Evolutionary conservation across 208 protist genomes (phyloP).

Genomic region (Trypanosoma mega): DNA sequence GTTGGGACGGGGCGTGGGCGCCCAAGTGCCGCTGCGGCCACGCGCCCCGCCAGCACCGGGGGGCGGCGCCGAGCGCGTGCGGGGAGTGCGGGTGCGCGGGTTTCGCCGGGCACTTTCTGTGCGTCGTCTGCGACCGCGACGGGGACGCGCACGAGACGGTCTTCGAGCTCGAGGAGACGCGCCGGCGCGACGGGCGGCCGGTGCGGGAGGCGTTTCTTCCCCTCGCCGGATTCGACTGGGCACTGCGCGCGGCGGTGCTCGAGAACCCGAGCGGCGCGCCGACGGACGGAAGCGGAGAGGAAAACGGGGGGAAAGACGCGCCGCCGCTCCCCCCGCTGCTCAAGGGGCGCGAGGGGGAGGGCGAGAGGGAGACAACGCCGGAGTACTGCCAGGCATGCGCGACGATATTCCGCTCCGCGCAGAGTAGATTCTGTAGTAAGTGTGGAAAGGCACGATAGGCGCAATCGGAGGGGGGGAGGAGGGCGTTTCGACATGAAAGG

Average conservation of each 20-base stretch:
- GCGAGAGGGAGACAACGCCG: neutral
- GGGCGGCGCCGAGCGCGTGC: constrained; percentile 28
- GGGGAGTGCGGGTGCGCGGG: constrained; percentile 45
- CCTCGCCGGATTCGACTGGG: constrained; percentile 60
- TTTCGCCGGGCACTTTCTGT: constrained; percentile 69
- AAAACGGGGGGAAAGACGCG: neutral
- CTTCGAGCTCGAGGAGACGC: constrained; percentile 69
- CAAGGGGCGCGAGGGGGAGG: constrained; percentile 11
- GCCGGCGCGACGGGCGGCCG: constrained; percentile 33
- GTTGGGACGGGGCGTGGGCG: constrained; percentile 70
- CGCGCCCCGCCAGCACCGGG: constrained; percentile 52
- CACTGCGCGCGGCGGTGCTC: constrained; percentile 63
- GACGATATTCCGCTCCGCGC: constrained; percentile 38
- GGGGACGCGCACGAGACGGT: constrained; percentile 84
- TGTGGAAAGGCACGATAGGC: constrained; percentile 47
- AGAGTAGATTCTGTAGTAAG: constrained; percentile 57
- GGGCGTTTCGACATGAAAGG: too few relatives aligned
- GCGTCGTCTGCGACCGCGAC: constrained; percentile 80
- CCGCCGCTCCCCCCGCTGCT: neutral
- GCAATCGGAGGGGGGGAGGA: too few relatives aligned
- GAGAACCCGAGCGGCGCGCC: constrained; percentile 48
- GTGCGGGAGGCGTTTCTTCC: constrained; percentile 74
- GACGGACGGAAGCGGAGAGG: constrained; percentile 1
- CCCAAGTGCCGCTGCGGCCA: constrained; percentile 86
- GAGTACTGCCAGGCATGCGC: constrained; percentile 52